phyloP scores from a whole-genome alignment of 768 basidiomycete genomes.

The Mycena epipterygia region DNA sequence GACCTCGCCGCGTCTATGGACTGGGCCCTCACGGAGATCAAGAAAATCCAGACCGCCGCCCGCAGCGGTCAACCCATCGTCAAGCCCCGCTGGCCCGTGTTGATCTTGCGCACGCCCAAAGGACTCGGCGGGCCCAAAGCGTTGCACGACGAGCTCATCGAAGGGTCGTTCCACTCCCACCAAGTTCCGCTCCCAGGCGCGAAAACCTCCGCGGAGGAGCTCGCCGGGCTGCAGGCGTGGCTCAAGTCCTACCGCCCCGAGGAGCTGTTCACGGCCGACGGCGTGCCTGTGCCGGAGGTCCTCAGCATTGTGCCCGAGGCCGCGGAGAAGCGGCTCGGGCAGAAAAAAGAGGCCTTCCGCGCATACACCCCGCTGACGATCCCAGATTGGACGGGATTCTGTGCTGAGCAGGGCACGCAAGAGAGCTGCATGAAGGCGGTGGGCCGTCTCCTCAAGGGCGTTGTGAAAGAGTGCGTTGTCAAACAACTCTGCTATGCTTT shows the following conservation, averaged over 20 bases:
- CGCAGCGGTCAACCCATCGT: slow-evolving; percentile 80
- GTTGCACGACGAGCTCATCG: slow-evolving; percentile 78
- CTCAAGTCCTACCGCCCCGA: slow-evolving; percentile 76
- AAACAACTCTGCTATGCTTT: background rate
- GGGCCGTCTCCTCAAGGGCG: slow-evolving; percentile 68
- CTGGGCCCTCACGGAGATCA: slow-evolving; percentile 83
- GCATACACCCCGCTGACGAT: slow-evolving; percentile 71
- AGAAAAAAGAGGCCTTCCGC: slow-evolving; percentile 76
- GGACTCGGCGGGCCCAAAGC: slow-evolving; percentile 80
- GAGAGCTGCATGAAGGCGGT: slow-evolving; percentile 85
- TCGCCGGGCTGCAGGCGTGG: slow-evolving; percentile 77
- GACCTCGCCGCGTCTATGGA: slow-evolving; percentile 87
- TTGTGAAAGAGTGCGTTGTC: slow-evolving; percentile 63
- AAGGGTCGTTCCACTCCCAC: slow-evolving; percentile 88
- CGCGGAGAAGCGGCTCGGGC: slow-evolving; percentile 76
- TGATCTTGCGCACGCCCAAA: slow-evolving; percentile 90
- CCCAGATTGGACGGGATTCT: slow-evolving; percentile 74
- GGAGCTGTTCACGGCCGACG: slow-evolving; percentile 73
- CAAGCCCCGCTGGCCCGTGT: slow-evolving; percentile 93
- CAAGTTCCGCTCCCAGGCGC: slow-evolving; percentile 89
- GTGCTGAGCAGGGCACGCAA: slow-evolving; percentile 66
- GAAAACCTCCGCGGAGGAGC: slow-evolving; percentile 74
- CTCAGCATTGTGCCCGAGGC: slow-evolving; percentile 68
- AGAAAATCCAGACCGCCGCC: slow-evolving; percentile 84
- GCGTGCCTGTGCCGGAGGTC: slow-evolving; percentile 68